These are phyloP conservation scores for Leptoxyphium fumago DNA, from an alignment of 2,329 filamentous ascomycete genomes.

Conservation along the genomic window DNA sequence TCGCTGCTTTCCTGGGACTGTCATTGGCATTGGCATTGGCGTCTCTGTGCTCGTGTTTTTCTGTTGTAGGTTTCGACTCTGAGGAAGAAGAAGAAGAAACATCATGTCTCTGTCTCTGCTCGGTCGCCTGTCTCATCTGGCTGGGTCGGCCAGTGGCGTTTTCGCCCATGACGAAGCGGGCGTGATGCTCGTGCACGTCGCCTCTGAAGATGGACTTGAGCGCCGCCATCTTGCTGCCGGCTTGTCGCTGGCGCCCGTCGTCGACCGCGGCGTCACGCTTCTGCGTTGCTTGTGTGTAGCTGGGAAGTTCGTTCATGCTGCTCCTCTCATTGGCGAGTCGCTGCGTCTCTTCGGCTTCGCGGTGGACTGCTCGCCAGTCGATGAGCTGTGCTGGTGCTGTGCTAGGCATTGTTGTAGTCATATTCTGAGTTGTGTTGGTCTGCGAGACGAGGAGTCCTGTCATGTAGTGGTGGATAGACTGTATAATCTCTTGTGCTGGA, in stretches of 20 bases:
- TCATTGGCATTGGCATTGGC: too few species aligned
- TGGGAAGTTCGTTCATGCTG: not conserved
- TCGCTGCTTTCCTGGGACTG: not conserved
- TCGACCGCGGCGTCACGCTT: not conserved
- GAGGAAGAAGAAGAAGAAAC: too few species aligned
- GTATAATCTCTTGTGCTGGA: too few species aligned
- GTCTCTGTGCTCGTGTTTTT: too few species aligned
- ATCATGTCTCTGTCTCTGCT: not conserved
- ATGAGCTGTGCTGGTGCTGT: not conserved
- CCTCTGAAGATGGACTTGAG: slow-evolving; percentile 4
- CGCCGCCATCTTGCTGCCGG: slow-evolving; percentile 3
- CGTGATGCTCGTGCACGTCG: slow-evolving; percentile 1
- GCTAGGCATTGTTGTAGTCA: not conserved
- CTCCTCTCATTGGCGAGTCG: not conserved
- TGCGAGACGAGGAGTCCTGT: not conserved
- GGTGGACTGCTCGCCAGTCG: not conserved
- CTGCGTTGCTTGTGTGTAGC: not conserved
- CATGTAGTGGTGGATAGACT: too few species aligned
- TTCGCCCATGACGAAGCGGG: not conserved
- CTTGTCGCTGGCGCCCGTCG: not conserved
- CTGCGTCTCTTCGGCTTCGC: not conserved
- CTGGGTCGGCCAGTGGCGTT: not conserved
- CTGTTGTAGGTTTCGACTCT: too few species aligned
- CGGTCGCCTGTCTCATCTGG: not conserved
- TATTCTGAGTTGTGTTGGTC: not conserved